These are phyloP conservation scores for Xylariaceae sp. DNA, from an alignment of 2,329 filamentous ascomycete genomes.

Conservation along the genomic window DNA sequence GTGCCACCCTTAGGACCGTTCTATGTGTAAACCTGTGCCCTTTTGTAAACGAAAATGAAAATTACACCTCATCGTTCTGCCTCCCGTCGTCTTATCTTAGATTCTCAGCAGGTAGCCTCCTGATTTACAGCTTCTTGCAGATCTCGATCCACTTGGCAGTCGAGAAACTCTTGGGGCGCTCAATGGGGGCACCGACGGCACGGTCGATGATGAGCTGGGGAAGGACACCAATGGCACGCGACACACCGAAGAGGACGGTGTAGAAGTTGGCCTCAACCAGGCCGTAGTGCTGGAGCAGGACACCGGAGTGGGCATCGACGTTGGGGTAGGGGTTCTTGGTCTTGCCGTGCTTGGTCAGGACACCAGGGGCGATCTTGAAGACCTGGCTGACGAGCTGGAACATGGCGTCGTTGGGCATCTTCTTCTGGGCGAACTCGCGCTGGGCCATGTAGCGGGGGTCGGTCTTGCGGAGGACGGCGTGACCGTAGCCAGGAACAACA, in stretches of 20 bases:
- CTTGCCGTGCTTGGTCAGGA: conserved; percentile 99
- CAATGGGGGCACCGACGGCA: conserved; percentile 91
- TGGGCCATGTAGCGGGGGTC: conserved; percentile 98
- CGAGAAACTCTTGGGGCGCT: conserved; percentile 98
- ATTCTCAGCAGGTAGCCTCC: conserved; percentile 8
- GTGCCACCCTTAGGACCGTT: conserved; percentile 28
- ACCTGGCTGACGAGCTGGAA: conserved; percentile 99
- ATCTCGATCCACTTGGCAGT: conserved; percentile 96
- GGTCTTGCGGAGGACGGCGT: conserved; percentile 99
- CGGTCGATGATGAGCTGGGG: conserved; percentile 99
- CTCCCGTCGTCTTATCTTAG: conserved; percentile 32
- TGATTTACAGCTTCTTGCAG: conserved; percentile 75
- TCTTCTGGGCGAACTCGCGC: conserved; percentile 89
- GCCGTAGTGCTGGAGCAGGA: conserved; percentile 99
- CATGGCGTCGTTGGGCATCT: conserved; percentile 96
- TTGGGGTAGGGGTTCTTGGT: conserved; percentile 99
- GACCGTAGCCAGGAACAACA: conserved; percentile 96
- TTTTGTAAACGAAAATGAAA: conserved; percentile 16
- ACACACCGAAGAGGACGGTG: conserved; percentile 99
- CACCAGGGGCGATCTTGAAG: conserved; percentile 98
- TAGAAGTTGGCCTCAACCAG: conserved; percentile 99
- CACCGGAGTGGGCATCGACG: conserved; percentile 97
- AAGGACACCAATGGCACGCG: conserved; percentile 94
- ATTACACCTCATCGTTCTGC: conserved; percentile 18
- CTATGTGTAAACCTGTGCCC: conserved; percentile 30